A percentile compares a stretch with the other conserved stretches of the same genome.
Evolutionary conservation across 2,329 filamentous ascomycete genomes (phyloP).

Genomic region (Fusarium compactum): DNA sequence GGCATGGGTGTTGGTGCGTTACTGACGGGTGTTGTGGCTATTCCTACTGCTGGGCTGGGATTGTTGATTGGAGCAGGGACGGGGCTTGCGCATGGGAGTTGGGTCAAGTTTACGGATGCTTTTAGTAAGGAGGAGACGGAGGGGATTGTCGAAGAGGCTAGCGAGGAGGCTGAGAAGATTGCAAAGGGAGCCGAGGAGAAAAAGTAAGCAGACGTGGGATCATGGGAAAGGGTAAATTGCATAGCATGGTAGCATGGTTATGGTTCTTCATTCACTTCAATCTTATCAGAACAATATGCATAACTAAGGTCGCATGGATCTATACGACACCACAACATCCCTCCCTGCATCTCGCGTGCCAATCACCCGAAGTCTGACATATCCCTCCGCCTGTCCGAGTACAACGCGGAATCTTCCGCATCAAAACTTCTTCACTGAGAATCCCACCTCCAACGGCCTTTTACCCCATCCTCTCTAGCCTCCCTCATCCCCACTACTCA

Average conservation of each 20-base stretch:
- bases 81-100: slow-evolving; percentile 34
- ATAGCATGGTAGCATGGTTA: neutral
- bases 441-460: neutral
- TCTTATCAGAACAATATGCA: neutral
- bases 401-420: neutral
- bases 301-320: neutral
- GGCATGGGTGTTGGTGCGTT: slow-evolving; percentile 33
- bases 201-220: too few relatives aligned
- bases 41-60: slow-evolving; percentile 36
- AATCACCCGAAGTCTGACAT: neutral
- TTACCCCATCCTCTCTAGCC: neutral
- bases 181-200: neutral
- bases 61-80: slow-evolving; percentile 40
- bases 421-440: neutral
- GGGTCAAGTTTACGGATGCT: slow-evolving; percentile 40
- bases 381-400: neutral
- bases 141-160: slow-evolving; percentile 32
- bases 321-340: neutral
- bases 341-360: neutral
- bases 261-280: too few relatives aligned
- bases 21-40: slow-evolving; percentile 38
- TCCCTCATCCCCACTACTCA: neutral
- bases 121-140: slow-evolving; percentile 39
- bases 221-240: neutral
- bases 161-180: slow-evolving; percentile 37